phyloP scores from a whole-genome alignment of 352 stramenopile species.

The Albugo candida region DNA sequence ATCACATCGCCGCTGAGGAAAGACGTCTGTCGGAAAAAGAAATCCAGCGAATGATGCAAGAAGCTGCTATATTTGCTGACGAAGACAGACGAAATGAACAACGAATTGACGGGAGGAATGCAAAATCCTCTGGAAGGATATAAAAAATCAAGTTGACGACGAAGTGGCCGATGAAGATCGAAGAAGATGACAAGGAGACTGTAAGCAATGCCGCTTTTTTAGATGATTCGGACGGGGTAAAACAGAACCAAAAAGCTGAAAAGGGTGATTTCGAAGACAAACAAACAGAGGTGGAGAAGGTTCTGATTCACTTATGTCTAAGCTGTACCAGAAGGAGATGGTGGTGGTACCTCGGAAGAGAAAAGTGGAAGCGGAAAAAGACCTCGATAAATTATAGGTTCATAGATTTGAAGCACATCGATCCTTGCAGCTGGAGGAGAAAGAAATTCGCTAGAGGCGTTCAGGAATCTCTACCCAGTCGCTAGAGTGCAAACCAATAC shows the following conservation, averaged over 20 bases:
- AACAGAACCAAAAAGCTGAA: slow-evolving; percentile 96
- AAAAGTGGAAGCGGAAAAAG: slow-evolving; percentile 49
- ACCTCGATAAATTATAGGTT: slow-evolving; percentile 90
- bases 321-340: slow-evolving; percentile 97
- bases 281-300: slow-evolving; percentile 98
- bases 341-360: too few relatives aligned
- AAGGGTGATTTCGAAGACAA: slow-evolving; percentile 96
- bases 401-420: too few relatives aligned
- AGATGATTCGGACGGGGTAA: slow-evolving; percentile 99
- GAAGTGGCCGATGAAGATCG: slow-evolving; percentile 93
- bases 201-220: too few relatives aligned
- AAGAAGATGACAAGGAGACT: slow-evolving; percentile 89
- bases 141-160: slow-evolving; percentile 88
- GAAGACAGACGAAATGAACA: slow-evolving; percentile 96
- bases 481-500: slow-evolving; percentile 12
- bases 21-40: slow-evolving; percentile 96
- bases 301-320: slow-evolving; percentile 96
- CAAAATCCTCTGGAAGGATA: slow-evolving; percentile 95
- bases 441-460: too few relatives aligned
- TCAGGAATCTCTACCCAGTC: slow-evolving; percentile 37
- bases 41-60: slow-evolving; percentile 97
- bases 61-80: slow-evolving; percentile 95
- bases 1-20: slow-evolving; percentile 98
- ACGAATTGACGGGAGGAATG: slow-evolving; percentile 92
- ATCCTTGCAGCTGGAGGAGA: too few relatives aligned